A percentile compares a stretch with the other conserved stretches of the same genome.
These are phyloP conservation scores for Comarum palustre DNA, from an alignment of 306 rosid genomes.

Conservation along the genomic window DNA sequence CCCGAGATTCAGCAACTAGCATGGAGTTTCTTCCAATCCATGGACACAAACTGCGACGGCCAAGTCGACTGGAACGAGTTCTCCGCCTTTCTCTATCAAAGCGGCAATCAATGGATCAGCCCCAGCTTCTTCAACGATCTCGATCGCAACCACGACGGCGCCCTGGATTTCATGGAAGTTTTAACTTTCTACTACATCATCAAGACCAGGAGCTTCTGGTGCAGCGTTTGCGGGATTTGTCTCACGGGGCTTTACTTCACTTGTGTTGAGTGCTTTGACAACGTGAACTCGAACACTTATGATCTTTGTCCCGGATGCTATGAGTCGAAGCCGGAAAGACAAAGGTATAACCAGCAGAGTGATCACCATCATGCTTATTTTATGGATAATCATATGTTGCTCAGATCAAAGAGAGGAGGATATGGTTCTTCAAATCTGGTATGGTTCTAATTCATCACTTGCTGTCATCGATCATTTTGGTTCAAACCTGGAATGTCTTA, in stretches of 20 bases:
- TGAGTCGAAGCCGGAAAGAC: not conserved
- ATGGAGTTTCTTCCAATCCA: constrained; percentile 22
- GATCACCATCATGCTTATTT: constrained; percentile 21
- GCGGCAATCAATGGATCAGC: constrained; percentile 27
- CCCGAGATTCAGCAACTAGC: constrained; percentile 22
- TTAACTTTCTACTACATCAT: constrained; percentile 26
- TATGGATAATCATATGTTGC: constrained; percentile 27
- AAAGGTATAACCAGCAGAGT: not conserved
- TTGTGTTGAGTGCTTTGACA: constrained; percentile 29
- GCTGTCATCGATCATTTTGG: not conserved
- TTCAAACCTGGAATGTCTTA: not conserved
- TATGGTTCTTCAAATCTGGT: constrained; percentile 1
- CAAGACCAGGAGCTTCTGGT: constrained; percentile 29
- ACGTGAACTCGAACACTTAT: not conserved
- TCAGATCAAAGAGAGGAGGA: constrained; percentile 12
- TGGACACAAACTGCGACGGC: constrained; percentile 30
- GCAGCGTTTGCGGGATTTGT: constrained; percentile 9
- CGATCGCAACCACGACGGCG: constrained; percentile 22
- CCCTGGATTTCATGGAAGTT: constrained; percentile 29
- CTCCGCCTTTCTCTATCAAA: constrained; percentile 15
- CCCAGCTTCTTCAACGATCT: constrained; percentile 23
- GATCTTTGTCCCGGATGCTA: constrained; percentile 25
- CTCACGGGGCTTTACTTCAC: constrained; percentile 28
- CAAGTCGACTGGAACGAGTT: constrained; percentile 20
- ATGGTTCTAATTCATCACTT: not conserved